Percentiles rank a stretch among this genome's conserved stretches.
phyloP scores from a whole-genome alignment of 2,329 filamentous ascomycete genomes.

The Aurifilum marmelostoma region DNA sequence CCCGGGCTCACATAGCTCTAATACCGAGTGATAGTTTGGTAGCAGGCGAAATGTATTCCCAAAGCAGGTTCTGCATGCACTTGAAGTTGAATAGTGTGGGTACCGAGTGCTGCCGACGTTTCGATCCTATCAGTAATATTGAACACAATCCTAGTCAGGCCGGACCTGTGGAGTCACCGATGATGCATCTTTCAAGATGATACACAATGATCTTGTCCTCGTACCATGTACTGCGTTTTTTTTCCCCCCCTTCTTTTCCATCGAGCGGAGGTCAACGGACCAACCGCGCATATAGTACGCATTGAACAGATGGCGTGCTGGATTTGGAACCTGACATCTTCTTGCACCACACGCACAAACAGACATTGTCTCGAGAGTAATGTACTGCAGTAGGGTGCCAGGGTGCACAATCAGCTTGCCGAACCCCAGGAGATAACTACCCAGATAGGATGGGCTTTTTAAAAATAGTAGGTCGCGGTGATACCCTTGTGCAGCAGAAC shows the following conservation, averaged over 20 bases:
- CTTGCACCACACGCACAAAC: background rate
- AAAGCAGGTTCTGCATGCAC: background rate
- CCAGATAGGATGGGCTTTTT: background rate
- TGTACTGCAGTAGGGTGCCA: too few species aligned
- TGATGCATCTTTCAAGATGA: background rate
- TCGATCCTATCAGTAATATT: background rate
- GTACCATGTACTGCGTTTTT: background rate
- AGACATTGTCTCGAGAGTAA: background rate
- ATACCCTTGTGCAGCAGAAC: background rate
- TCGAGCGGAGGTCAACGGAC: background rate
- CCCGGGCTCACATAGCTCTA: background rate
- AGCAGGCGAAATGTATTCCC: background rate
- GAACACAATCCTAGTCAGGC: background rate
- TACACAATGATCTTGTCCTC: background rate
- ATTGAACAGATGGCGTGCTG: conserved; percentile 8
- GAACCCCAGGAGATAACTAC: background rate
- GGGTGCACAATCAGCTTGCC: background rate
- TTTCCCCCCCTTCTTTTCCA: background rate
- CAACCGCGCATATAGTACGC: background rate
- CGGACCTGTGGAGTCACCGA: background rate
- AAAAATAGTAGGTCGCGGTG: background rate
- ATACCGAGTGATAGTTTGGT: background rate
- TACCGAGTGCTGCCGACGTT: background rate
- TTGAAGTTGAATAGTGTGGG: background rate
- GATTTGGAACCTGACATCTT: background rate